phyloP scores from a whole-genome alignment of 2,329 filamentous ascomycete genomes.

The Xylaria sp. region DNA sequence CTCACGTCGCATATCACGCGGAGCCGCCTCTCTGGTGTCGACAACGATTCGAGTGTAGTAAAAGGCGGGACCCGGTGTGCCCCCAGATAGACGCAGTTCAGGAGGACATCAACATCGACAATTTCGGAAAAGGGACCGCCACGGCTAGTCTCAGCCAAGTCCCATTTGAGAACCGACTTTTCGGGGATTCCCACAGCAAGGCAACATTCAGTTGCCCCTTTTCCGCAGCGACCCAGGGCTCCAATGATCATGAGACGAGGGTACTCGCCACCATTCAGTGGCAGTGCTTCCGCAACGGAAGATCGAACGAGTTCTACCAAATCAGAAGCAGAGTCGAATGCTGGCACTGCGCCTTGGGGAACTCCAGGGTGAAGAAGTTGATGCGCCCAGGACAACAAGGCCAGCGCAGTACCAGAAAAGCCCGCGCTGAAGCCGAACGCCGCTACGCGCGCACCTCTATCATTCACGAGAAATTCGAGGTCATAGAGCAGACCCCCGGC shows the following conservation, averaged over 20 bases:
- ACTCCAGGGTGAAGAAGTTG: conserved; percentile 12
- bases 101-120: conserved; percentile 1
- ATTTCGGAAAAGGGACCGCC: conserved; percentile 21
- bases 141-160: conserved; percentile 10
- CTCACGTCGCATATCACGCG: conserved; percentile 18
- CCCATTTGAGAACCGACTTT: conserved; percentile 10
- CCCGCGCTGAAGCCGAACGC: conserved; percentile 19
- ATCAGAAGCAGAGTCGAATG: not conserved
- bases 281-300: not conserved
- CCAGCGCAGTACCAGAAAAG: conserved; percentile 12
- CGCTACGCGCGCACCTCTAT: conserved; percentile 1
- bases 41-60: conserved; percentile 5
- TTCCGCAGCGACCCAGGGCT: conserved; percentile 18
- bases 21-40: conserved; percentile 4
- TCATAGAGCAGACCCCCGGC: conserved; percentile 13
- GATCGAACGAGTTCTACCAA: not conserved
- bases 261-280: conserved; percentile 6
- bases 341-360: conserved; percentile 6
- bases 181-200: conserved; percentile 1
- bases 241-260: conserved; percentile 17
- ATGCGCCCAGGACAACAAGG: conserved; percentile 12
- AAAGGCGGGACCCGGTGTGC: conserved; percentile 11
- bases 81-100: conserved; percentile 20
- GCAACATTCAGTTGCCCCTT: conserved; percentile 3
- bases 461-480: conserved; percentile 15